Conservation (phyloP, 352 stramenopile genomes). For the Globisporangium radiosum region DNA sequence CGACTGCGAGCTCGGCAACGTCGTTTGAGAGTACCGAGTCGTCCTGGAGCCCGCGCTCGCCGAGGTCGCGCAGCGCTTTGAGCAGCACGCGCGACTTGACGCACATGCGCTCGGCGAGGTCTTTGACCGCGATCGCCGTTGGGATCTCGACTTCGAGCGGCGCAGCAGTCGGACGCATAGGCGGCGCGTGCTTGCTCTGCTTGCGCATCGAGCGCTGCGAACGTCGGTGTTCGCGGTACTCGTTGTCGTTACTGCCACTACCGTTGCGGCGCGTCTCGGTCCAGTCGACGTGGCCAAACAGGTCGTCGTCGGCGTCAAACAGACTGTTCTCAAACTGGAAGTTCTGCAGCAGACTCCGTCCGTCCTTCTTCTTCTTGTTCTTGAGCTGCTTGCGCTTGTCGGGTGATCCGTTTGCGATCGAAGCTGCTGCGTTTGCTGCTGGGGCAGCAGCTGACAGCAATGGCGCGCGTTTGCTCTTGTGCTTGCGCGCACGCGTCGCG, state of each 20-base stretch:
- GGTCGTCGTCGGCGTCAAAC: conserved; percentile 53
- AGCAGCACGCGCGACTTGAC: conserved; percentile 70
- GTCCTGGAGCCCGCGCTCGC: conserved; percentile 60
- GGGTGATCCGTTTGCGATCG: conserved; percentile 12
- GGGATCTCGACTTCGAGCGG: conserved; percentile 80
- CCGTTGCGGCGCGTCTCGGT: conserved; percentile 22
- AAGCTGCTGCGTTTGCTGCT: conserved; percentile 8
- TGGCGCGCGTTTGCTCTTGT: conserved; percentile 25
- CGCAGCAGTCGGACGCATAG: conserved; percentile 18
- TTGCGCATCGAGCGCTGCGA: conserved; percentile 55
- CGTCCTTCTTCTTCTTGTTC: conserved; percentile 73
- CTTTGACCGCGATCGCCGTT: conserved; percentile 57
- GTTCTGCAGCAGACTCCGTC: conserved; percentile 62
- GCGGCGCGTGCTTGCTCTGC: conserved; percentile 35
- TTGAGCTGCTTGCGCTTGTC: conserved; percentile 55
- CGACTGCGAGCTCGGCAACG: conserved; percentile 75
- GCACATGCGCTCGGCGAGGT: conserved; percentile 76
- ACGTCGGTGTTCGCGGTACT: conserved; percentile 58
- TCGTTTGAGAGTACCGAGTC: conserved; percentile 69
- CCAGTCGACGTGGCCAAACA: conserved; percentile 80
- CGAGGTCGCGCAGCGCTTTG: conserved; percentile 51
- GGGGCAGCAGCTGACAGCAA: conserved; percentile 7
- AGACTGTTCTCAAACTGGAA: conserved; percentile 87
- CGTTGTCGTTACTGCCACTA: conserved; percentile 16
- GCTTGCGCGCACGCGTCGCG: conserved; percentile 22